Evolutionary conservation across 1,139 yeast species (phyloP).

Genomic region (Candida dubliniensis): DNA sequence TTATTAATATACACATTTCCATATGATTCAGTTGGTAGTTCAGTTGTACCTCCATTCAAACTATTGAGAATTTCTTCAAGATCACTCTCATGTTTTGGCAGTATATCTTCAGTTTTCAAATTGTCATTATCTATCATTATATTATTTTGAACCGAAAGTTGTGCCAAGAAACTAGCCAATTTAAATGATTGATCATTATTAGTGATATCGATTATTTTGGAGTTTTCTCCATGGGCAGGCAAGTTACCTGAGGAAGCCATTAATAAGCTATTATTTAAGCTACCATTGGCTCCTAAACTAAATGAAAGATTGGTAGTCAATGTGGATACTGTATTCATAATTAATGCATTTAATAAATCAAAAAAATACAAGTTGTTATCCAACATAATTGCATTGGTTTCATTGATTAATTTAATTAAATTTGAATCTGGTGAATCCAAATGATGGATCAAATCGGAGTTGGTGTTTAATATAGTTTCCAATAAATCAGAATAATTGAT

Average conservation of each 20-base stretch:
- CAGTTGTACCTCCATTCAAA: conserved; percentile 10
- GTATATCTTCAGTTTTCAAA: conserved; percentile 14
- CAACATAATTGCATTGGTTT: conserved; percentile 36
- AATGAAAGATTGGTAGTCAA: conserved; percentile 29
- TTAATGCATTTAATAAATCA: conserved; percentile 30
- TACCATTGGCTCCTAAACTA: conserved; percentile 21
- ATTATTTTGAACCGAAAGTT: conserved; percentile 64
- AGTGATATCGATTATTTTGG: conserved; percentile 21
- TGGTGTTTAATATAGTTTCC: conserved; percentile 46
- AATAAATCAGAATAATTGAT: conserved; percentile 40
- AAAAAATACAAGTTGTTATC: conserved; percentile 31
- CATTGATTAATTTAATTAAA: conserved; percentile 47
- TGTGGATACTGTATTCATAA: conserved; percentile 29
- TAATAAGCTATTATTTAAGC: conserved; percentile 13
- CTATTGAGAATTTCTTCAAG: conserved; percentile 18
- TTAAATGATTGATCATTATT: conserved; percentile 39
- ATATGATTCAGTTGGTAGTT: conserved; percentile 30
- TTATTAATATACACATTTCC: conserved; percentile 45
- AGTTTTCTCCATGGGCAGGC: conserved; percentile 1
- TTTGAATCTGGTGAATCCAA: conserved; percentile 41
- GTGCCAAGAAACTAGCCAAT: conserved; percentile 70
- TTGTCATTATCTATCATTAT: conserved; percentile 47
- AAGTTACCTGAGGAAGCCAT: conserved; percentile 11
- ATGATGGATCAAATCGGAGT: conserved; percentile 42
- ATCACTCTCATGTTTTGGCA: conserved; percentile 25